Base-by-base conservation (phyloP, 495 filamentous ascomycete species). In the Penicillium soppii region DNA sequence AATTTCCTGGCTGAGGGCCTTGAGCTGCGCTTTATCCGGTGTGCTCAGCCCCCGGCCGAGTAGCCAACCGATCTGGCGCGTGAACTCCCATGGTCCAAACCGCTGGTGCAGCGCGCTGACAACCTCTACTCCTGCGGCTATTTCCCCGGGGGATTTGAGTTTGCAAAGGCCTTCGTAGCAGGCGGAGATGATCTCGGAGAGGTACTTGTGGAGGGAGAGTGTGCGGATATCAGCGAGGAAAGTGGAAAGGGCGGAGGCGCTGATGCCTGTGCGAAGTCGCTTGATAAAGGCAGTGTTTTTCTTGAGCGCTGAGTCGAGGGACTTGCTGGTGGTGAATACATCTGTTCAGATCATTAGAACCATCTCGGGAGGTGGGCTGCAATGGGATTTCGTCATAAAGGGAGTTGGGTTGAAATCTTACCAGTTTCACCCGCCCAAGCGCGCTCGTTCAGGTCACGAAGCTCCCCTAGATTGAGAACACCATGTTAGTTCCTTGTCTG, bases 281-380 rank as follows among this genome's bases (percentile, higher is more conserved):
- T 96, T 97, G 67, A 99, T 99, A 69, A 97, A 97, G 50, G 92
- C 92, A 10, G 94, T 99, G 62, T 99, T 99, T 72, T 97, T 99
- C 77, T 96, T 97, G 59, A 99, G 79, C 25, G 92, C 92, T 15
- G 95, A 96, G 68, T 99, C 95, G 54, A 99, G 86, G 21, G 90
- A 89, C 49, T 81, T 78, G 67, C 78, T 82, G 52, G 92, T 83
- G 27, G 83, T 78, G 65, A 95, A 95, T 26, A 95, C 70, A 74
- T 88, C 92, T 96, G 59, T 1, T 25, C 33, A 21, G 19, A 21
- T 10, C 4, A 21, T 51, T 51, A 51, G 39, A 5, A 41, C 22
- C 36, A 17, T 6, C 13, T 32, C 16, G 9, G 12, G n/a, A 36
- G 21, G 32, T 48, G 45, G 46, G 46, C 43, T 46, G 12, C 4